These are phyloP conservation scores for Gynandropsis gynandra DNA, from an alignment of 345 rosid species.

Conservation along the genomic window DNA sequence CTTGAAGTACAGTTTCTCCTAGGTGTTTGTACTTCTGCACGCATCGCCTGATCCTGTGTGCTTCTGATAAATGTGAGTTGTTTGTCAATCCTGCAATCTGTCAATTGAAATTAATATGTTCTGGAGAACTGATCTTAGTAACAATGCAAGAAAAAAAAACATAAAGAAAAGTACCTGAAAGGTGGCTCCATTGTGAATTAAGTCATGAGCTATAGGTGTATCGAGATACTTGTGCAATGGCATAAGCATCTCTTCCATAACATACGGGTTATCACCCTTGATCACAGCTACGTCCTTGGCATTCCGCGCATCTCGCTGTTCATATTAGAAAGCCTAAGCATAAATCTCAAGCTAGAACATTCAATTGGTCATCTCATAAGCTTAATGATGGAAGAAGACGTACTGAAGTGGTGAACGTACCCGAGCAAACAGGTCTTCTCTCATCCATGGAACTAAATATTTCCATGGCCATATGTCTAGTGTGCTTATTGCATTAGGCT, in stretches of 20 bases:
- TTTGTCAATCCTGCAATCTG: constrained; percentile 97
- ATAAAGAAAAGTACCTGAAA: constrained; percentile 63
- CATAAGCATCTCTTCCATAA: constrained; percentile 74
- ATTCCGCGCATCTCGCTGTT: constrained; percentile 70
- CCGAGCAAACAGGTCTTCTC: constrained; percentile 87
- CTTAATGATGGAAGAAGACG: background rate
- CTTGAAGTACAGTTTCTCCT: constrained; percentile 69
- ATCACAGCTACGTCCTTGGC: constrained; percentile 34
- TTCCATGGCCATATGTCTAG: constrained; percentile 99
- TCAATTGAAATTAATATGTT: constrained; percentile 28
- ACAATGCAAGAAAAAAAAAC: constrained; percentile 12
- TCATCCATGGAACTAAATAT: constrained; percentile 96
- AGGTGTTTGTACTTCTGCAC: constrained; percentile 64
- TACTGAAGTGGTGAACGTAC: constrained; percentile 35
- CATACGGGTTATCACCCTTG: constrained; percentile 51
- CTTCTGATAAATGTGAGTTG: constrained; percentile 61
- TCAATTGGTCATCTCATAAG: constrained; percentile 6
- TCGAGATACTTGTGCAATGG: constrained; percentile 69
- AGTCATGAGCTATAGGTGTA: constrained; percentile 67
- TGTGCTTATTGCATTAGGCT: constrained; percentile 65
- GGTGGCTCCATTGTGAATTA: constrained; percentile 88
- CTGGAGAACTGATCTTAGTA: constrained; percentile 21
- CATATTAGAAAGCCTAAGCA: constrained; percentile 21
- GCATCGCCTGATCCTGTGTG: constrained; percentile 85
- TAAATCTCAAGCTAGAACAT: constrained; percentile 15